A percentile compares a stretch with the other conserved stretches of the same genome.
Conservation (phyloP, 2,329 filamentous ascomycete genomes). For the Fusarium phyllophilum region DNA sequence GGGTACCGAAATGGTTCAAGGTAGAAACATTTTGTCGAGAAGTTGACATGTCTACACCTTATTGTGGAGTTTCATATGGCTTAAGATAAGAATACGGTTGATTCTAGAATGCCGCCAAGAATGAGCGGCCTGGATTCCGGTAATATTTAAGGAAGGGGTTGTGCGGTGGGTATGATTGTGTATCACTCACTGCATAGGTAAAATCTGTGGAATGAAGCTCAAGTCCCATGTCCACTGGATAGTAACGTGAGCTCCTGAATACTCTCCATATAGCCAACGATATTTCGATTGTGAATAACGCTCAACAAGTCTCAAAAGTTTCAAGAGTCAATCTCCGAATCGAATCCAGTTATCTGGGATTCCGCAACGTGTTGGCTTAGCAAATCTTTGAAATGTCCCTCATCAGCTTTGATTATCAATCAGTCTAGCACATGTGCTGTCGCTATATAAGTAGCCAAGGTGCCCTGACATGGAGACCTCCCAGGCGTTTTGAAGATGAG, state of each 20-base stretch:
- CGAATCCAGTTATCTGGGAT: fast-evolving
- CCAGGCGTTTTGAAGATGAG: not conserved
- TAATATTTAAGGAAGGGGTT: not conserved
- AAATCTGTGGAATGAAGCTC: fast-evolving
- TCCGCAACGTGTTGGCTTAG: not conserved
- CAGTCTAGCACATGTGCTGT: fast-evolving
- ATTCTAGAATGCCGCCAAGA: not conserved
- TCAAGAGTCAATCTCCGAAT: not conserved
- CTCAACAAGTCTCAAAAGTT: fast-evolving
- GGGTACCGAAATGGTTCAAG: not conserved
- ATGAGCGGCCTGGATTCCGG: fast-evolving
- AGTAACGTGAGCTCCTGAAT: fast-evolving
- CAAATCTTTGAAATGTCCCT: not conserved
- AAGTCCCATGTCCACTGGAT: not conserved
- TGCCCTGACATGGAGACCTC: too few relatives aligned
- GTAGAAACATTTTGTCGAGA: not conserved
- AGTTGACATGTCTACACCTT: not conserved
- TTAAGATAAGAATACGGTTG: not conserved
- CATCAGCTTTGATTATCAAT: not conserved
- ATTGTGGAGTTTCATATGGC: not conserved
- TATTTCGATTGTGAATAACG: not conserved
- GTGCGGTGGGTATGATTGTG: not conserved
- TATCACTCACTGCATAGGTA: fast-evolving
- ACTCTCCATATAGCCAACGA: fast-evolving
- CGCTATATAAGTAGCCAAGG: not conserved